phyloP scores from a whole-genome alignment of 1,284 basidiomycete genomes.

The Lignosus rhinocerotis region DNA sequence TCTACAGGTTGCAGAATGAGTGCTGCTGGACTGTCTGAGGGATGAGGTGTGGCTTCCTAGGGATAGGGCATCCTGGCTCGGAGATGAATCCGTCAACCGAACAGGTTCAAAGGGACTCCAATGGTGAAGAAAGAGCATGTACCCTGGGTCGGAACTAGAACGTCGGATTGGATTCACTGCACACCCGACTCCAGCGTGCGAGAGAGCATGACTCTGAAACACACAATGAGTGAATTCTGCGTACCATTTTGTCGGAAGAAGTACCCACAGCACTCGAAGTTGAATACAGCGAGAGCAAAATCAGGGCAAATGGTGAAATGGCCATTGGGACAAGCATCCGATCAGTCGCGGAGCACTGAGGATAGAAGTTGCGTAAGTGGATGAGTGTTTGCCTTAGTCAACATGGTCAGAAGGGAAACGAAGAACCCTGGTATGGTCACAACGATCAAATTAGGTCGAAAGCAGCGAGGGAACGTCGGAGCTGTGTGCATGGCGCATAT shows the following conservation, averaged over 20 bases:
- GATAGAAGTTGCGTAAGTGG: constrained; percentile 19
- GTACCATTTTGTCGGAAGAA: background rate
- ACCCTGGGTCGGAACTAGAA: constrained; percentile 2
- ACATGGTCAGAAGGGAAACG: constrained; percentile 15
- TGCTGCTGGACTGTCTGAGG: background rate
- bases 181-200: constrained; percentile 6
- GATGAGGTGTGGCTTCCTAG: constrained; percentile 5
- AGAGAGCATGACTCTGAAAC: constrained; percentile 21
- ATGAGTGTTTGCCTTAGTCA: constrained; percentile 3
- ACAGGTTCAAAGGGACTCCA: background rate
- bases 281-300: constrained; percentile 2
- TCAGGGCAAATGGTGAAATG: constrained; percentile 8
- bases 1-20: constrained; percentile 7
- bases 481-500: constrained; percentile 6
- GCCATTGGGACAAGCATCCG: constrained; percentile 15
- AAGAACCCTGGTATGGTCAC: constrained; percentile 13
- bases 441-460: constrained; percentile 24
- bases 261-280: background rate
- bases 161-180: constrained; percentile 1
- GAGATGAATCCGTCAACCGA: constrained; percentile 15
- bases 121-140: constrained; percentile 5
- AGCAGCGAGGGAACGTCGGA: constrained; percentile 13
- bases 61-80: constrained; percentile 13
- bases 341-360: constrained; percentile 19
- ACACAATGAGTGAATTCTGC: background rate